A percentile compares a stretch with the other conserved stretches of the same genome.
Evolutionary conservation across 2,329 filamentous ascomycete species (phyloP).

Genomic region (Myriosclerotinia curreyana): DNA sequence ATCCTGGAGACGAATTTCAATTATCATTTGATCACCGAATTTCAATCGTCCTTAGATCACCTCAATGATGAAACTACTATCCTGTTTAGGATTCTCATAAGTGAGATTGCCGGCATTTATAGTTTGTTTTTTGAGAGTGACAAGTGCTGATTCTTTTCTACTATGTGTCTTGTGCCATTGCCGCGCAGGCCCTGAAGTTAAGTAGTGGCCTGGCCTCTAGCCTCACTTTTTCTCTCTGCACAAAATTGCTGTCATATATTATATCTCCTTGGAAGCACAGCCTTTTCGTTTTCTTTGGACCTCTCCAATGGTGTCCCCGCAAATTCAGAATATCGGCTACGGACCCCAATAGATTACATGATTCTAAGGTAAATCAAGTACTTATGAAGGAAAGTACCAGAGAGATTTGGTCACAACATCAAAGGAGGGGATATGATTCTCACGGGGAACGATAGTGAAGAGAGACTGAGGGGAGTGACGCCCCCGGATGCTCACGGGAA

Average conservation of each 20-base stretch:
- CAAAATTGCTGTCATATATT: background rate
- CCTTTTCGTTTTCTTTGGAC: background rate
- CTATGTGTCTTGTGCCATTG: background rate
- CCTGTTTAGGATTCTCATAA: background rate
- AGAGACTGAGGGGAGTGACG: background rate
- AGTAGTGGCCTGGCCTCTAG: background rate
- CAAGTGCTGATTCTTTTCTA: background rate
- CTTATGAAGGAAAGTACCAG: constrained; percentile 12
- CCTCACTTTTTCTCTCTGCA: background rate
- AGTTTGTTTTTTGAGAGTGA: background rate
- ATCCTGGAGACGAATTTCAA: background rate
- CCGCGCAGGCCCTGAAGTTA: background rate
- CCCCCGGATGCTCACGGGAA: background rate
- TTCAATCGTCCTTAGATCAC: background rate
- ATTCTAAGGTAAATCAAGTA: constrained; percentile 15
- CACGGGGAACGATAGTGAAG: constrained; percentile 2
- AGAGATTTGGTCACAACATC: constrained; percentile 3
- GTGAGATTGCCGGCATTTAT: background rate
- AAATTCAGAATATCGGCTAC: background rate
- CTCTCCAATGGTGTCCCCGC: background rate
- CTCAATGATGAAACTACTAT: background rate
- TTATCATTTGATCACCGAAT: background rate
- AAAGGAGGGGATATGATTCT: constrained; percentile 3
- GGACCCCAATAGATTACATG: constrained; percentile 11
- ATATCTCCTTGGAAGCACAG: background rate